phyloP scores from a whole-genome alignment of 495 filamentous ascomycete genomes.

The Hypoxylon lenormandii region DNA sequence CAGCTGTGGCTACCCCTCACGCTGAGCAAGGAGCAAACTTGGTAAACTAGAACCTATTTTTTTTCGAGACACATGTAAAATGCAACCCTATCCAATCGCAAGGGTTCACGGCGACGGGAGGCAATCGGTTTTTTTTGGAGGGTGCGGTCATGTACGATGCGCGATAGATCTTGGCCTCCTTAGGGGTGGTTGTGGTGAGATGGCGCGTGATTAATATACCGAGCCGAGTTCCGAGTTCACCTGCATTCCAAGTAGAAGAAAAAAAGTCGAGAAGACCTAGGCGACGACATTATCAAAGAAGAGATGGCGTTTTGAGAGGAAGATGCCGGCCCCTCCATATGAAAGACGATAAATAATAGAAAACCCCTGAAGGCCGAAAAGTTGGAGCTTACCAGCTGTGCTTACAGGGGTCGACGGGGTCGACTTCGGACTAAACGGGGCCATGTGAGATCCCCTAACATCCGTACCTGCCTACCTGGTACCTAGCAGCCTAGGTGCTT shows the following conservation, averaged over 20 bases:
- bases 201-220: conserved; percentile 16
- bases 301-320: conserved; percentile 76
- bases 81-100: conserved; percentile 49
- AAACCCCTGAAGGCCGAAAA: conserved; percentile 30
- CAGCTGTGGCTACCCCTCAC: conserved; percentile 42
- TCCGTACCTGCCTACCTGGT: too few species aligned
- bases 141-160: conserved; percentile 51
- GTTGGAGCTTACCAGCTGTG: conserved; percentile 29
- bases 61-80: conserved; percentile 28
- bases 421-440: conserved; percentile 4
- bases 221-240: conserved; percentile 7
- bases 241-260: conserved; percentile 10
- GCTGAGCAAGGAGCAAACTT: conserved; percentile 11
- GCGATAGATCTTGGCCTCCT: conserved; percentile 38
- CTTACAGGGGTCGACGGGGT: conserved; percentile 30
- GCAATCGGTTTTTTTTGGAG: conserved; percentile 44
- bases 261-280: conserved; percentile 7
- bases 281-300: conserved; percentile 42
- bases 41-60: conserved; percentile 27
- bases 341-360: conserved; percentile 58
- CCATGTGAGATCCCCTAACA: neutral
- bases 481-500: too few species aligned
- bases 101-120: conserved; percentile 41
- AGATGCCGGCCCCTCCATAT: conserved; percentile 79
- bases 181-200: conserved; percentile 27